Percentiles rank a stretch among this genome's conserved stretches.
phyloP scores from a whole-genome alignment of 768 basidiomycete genomes.

The Tephrocybe sp. region DNA sequence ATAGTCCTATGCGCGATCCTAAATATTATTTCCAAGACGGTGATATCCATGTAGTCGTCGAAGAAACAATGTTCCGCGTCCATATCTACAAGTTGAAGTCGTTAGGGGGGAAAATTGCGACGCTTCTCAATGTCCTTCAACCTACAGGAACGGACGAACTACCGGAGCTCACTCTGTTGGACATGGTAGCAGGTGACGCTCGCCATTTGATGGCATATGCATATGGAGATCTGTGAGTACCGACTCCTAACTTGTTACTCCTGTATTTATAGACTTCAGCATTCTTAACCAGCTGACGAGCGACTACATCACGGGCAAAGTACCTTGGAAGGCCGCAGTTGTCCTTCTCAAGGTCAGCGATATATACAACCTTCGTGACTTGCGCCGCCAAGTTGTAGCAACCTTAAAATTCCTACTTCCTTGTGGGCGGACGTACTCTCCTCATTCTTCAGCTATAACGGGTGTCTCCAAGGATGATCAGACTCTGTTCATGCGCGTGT shows the following conservation, averaged over 20 bases:
- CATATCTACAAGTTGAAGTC: constrained; percentile 14
- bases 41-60: constrained; percentile 21
- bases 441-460: constrained; percentile 2
- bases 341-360: constrained; percentile 12
- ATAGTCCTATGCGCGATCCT: constrained; percentile 10
- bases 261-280: neutral
- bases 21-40: constrained; percentile 22
- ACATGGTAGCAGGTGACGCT: constrained; percentile 13
- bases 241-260: neutral
- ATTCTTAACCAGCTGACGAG: neutral
- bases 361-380: constrained; percentile 7
- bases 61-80: constrained; percentile 20
- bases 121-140: constrained; percentile 17
- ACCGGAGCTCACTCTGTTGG: constrained; percentile 12
- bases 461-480: constrained; percentile 4
- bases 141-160: constrained; percentile 12
- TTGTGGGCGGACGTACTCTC: neutral
- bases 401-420: constrained; percentile 14
- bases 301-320: neutral
- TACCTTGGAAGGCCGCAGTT: constrained; percentile 9
- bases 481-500: constrained; percentile 13
- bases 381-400: constrained; percentile 13
- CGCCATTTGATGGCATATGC: constrained; percentile 14
- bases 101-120: constrained; percentile 18
- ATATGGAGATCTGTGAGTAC: constrained; percentile 15